These are phyloP conservation scores for Coniferiporia weirii DNA, from an alignment of 1,284 basidiomycete genomes.

Conservation along the genomic window DNA sequence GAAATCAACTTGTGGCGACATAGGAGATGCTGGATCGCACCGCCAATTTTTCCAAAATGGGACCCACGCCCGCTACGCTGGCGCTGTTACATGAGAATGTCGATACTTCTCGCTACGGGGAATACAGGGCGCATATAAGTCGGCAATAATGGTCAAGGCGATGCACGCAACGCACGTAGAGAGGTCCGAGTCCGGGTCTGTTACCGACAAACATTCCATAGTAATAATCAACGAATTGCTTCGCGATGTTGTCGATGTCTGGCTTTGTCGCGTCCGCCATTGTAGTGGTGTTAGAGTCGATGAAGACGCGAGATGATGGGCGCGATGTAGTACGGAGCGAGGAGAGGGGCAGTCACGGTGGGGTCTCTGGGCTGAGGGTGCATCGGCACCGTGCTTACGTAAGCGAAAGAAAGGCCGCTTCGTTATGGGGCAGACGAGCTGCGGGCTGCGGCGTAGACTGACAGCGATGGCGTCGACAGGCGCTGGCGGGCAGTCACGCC, in stretches of 20 bases:
- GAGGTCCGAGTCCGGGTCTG: slow-evolving; percentile 45
- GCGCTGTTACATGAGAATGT: slow-evolving; percentile 88
- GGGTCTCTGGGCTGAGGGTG: not conserved
- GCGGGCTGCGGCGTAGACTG: not conserved
- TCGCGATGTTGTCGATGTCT: slow-evolving; percentile 61
- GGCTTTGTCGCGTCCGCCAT: slow-evolving; percentile 44
- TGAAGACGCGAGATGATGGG: not conserved
- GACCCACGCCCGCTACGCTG: slow-evolving; percentile 52
- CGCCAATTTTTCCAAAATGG: slow-evolving; percentile 78
- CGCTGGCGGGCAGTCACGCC: slow-evolving; percentile 32
- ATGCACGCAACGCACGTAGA: slow-evolving; percentile 62
- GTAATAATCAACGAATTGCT: slow-evolving; percentile 73
- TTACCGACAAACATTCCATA: slow-evolving; percentile 66
- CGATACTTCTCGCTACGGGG: slow-evolving; percentile 66
- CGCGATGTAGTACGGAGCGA: slow-evolving; percentile 11
- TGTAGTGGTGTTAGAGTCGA: slow-evolving; percentile 21
- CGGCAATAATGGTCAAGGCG: slow-evolving; percentile 21
- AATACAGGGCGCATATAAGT: slow-evolving; percentile 15
- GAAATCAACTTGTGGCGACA: too few relatives aligned
- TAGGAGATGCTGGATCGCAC: slow-evolving; percentile 37
- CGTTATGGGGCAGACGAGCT: too few relatives aligned
- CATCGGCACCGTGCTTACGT: not conserved
- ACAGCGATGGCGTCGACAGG: slow-evolving; percentile 19
- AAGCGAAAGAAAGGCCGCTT: too few relatives aligned
- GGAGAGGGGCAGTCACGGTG: slow-evolving; percentile 5